Conservation (phyloP, 768 basidiomycete genomes). For the Lactifluus subvellereus region DNA sequence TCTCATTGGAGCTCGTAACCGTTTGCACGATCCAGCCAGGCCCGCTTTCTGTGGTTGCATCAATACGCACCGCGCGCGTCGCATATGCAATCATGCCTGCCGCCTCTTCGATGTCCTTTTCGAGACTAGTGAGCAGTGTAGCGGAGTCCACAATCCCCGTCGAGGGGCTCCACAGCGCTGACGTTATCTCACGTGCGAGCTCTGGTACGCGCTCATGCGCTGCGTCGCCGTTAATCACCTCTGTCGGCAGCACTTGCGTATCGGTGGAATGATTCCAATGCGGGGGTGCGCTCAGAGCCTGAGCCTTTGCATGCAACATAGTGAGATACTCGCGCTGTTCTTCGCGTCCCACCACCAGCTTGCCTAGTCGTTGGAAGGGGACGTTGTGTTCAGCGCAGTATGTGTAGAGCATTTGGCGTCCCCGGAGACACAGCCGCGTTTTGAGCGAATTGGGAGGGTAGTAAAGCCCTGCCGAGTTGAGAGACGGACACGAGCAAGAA, state of each 20-base stretch:
- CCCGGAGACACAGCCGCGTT: constrained; percentile 79
- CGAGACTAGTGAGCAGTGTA: constrained; percentile 73
- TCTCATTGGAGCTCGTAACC: constrained; percentile 40
- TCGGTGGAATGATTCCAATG: constrained; percentile 29
- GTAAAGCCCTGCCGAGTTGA: constrained; percentile 56
- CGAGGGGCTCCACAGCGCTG: constrained; percentile 74
- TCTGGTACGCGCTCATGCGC: constrained; percentile 77
- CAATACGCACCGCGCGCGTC: constrained; percentile 82
- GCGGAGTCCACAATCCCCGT: constrained; percentile 93
- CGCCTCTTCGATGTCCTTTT: constrained; percentile 72
- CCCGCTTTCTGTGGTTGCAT: constrained; percentile 42
- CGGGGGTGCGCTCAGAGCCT: constrained; percentile 46
- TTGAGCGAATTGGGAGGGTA: constrained; percentile 83
- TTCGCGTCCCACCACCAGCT: constrained; percentile 78
- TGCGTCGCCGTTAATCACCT: constrained; percentile 60
- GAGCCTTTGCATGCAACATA: constrained; percentile 57
- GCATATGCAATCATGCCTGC: constrained; percentile 66
- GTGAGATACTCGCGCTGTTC: constrained; percentile 68
- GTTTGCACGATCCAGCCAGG: constrained; percentile 88
- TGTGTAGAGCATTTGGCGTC: constrained; percentile 77
- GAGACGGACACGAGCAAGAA: background rate
- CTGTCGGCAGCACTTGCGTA: constrained; percentile 49
- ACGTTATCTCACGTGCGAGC: constrained; percentile 60
- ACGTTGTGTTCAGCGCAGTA: constrained; percentile 60
- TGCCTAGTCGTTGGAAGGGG: constrained; percentile 70